Conservation (phyloP, 2,329 filamentous ascomycete species). For the Epichloe elymi region DNA sequence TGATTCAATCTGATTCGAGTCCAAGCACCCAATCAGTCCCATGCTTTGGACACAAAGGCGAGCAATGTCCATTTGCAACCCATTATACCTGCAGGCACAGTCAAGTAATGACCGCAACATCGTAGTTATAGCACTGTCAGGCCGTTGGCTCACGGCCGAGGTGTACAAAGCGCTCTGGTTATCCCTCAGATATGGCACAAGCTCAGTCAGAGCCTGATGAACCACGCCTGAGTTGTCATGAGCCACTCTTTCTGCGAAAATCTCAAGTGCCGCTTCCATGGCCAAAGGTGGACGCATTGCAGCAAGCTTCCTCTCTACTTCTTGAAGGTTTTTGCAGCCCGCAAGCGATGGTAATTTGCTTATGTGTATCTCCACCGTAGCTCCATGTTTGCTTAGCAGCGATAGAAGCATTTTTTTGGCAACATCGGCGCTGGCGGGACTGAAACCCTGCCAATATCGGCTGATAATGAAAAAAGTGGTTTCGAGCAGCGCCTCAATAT, state of each 20-base stretch:
- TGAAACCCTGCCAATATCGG: slow-evolving; percentile 63
- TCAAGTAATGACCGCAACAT: slow-evolving; percentile 73
- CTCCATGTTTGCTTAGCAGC: slow-evolving; percentile 50
- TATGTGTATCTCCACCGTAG: slow-evolving; percentile 51
- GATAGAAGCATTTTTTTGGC: slow-evolving; percentile 51
- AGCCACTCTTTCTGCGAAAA: slow-evolving; percentile 56
- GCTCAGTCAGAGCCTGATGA: slow-evolving; percentile 64
- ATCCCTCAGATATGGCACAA: slow-evolving; percentile 56
- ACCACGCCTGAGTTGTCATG: slow-evolving; percentile 84
- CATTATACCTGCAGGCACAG: slow-evolving; percentile 68
- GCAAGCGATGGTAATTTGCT: slow-evolving; percentile 67
- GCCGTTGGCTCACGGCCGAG: slow-evolving; percentile 70
- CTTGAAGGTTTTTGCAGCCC: slow-evolving; percentile 54
- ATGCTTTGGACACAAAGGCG: slow-evolving; percentile 68
- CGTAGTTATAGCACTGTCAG: slow-evolving; percentile 57
- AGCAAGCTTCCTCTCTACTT: slow-evolving; percentile 53
- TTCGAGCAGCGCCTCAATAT: slow-evolving; percentile 68
- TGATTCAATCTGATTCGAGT: slow-evolving; percentile 78
- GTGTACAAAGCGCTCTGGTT: slow-evolving; percentile 71
- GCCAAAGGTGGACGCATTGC: slow-evolving; percentile 40
- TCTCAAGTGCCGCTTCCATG: slow-evolving; percentile 4
- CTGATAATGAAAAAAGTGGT: slow-evolving; percentile 82
- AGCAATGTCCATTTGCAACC: slow-evolving; percentile 52
- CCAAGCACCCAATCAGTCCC: slow-evolving; percentile 80
- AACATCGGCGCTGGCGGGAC: slow-evolving; percentile 41